Evolutionary conservation across 192 early-diverging fungal species (phyloP).

Genomic region (Jimgerdemannia flammicorona): DNA sequence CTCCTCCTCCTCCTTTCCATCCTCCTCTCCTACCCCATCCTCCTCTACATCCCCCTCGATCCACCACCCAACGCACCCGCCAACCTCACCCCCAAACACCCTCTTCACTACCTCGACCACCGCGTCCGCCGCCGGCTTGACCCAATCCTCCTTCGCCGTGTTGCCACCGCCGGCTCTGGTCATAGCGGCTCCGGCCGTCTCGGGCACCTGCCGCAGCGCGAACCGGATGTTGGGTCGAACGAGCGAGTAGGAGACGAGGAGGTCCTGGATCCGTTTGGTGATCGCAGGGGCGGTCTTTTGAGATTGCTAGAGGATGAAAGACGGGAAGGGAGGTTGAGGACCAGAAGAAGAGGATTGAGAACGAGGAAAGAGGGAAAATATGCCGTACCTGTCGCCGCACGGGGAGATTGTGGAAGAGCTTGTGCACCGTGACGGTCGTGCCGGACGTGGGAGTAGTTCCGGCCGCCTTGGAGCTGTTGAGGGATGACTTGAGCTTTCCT

Average conservation of each 20-base stretch:
- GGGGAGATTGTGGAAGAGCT: slow-evolving; percentile 28
- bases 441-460: slow-evolving; percentile 13
- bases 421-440: slow-evolving; percentile 24
- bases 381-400: slow-evolving; percentile 38
- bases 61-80: slow-evolving; percentile 6
- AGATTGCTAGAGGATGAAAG: not conserved
- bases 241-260: slow-evolving; percentile 20
- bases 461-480: slow-evolving; percentile 10
- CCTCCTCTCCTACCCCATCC: not conserved
- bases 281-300: slow-evolving; percentile 14
- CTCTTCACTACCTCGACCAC: slow-evolving; percentile 10
- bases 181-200: slow-evolving; percentile 3
- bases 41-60: not conserved
- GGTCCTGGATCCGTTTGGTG: slow-evolving; percentile 19
- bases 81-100: slow-evolving; percentile 11
- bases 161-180: not conserved
- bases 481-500: not conserved
- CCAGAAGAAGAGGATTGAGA: not conserved
- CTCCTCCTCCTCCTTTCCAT: not conserved
- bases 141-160: slow-evolving; percentile 5
- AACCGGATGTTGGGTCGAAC: slow-evolving; percentile 29
- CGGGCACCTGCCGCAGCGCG: slow-evolving; percentile 6
- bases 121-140: slow-evolving; percentile 19
- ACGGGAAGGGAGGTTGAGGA: not conserved
- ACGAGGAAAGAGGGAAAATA: slow-evolving; percentile 9